Evolutionary conservation across 1,284 basidiomycete species (phyloP).

Genomic region (Naganishia sp.): DNA sequence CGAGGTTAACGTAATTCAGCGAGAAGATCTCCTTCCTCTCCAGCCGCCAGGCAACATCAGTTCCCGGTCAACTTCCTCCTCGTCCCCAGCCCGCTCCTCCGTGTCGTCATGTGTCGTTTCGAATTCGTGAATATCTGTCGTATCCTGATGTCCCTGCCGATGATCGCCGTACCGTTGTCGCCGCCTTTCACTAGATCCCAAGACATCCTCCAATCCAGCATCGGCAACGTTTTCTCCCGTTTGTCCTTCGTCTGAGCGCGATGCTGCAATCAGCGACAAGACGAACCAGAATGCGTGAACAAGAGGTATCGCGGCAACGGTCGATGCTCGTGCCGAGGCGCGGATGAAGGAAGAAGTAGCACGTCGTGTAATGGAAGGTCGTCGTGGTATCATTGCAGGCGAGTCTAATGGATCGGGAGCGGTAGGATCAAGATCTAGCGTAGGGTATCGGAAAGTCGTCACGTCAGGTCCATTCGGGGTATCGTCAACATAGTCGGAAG

Average conservation of each 20-base stretch:
- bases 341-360: conserved; percentile 24
- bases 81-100: background rate
- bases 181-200: conserved; percentile 13
- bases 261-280: conserved; percentile 17
- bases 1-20: conserved; percentile 4
- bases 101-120: conserved; percentile 15
- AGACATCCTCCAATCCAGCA: conserved; percentile 19
- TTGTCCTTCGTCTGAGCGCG: background rate
- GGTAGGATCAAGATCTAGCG: conserved; percentile 19
- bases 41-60: conserved; percentile 22
- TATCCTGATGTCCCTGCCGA: conserved; percentile 7
- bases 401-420: background rate
- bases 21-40: conserved; percentile 15
- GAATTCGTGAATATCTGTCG: conserved; percentile 3
- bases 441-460: conserved; percentile 20
- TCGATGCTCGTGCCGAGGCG: conserved; percentile 21
- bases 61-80: conserved; percentile 8
- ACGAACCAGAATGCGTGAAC: conserved; percentile 24
- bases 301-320: conserved; percentile 15
- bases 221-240: conserved; percentile 1
- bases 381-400: background rate
- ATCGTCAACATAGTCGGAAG: conserved; percentile 9
- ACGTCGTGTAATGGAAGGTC: conserved; percentile 22
- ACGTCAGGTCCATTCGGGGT: background rate
- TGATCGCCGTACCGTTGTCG: conserved; percentile 6